Evolutionary conservation across 2,329 filamentous ascomycete genomes (phyloP).

Genomic region (Bipolaris gigantea): DNA sequence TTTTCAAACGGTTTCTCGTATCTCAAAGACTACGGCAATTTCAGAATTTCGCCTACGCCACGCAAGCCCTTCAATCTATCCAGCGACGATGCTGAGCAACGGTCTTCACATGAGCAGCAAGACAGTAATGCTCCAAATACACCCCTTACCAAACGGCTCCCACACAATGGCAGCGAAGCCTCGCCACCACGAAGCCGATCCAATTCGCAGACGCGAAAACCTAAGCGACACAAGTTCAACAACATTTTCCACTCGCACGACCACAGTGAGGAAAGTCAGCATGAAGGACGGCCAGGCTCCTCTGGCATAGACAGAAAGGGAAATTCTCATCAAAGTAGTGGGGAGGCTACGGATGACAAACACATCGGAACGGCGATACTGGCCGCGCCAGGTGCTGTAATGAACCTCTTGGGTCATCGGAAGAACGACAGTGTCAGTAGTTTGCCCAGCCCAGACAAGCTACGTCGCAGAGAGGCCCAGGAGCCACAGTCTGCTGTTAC

Average conservation of each 20-base stretch:
- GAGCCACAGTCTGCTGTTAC: conserved; percentile 60
- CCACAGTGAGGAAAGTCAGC: conserved; percentile 36
- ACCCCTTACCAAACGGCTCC: conserved; percentile 38
- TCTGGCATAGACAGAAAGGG: conserved; percentile 29
- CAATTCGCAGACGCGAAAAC: conserved; percentile 37
- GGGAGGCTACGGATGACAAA: conserved; percentile 36
- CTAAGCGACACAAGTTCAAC: conserved; percentile 45
- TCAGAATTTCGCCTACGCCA: conserved; percentile 27
- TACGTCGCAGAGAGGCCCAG: conserved; percentile 44
- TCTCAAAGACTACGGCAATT: conserved; percentile 18
- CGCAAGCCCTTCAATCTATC: conserved; percentile 22
- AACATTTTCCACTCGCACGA: conserved; percentile 47
- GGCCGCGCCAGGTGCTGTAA: conserved; percentile 39
- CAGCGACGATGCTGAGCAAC: conserved; percentile 35
- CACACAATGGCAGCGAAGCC: conserved; percentile 39
- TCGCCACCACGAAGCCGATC: conserved; percentile 43
- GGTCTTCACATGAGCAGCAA: conserved; percentile 45
- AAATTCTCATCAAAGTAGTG: conserved; percentile 34
- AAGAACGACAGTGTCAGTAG: conserved; percentile 46
- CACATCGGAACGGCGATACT: conserved; percentile 35
- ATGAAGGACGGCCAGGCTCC: conserved; percentile 23
- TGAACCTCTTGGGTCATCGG: conserved; percentile 38
- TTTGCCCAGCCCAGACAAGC: conserved; percentile 34
- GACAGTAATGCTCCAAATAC: conserved; percentile 46
- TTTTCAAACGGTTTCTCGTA: conserved; percentile 24